Evolutionary conservation across 495 filamentous ascomycete species (phyloP).

Genomic region (Neurospora sp.): DNA sequence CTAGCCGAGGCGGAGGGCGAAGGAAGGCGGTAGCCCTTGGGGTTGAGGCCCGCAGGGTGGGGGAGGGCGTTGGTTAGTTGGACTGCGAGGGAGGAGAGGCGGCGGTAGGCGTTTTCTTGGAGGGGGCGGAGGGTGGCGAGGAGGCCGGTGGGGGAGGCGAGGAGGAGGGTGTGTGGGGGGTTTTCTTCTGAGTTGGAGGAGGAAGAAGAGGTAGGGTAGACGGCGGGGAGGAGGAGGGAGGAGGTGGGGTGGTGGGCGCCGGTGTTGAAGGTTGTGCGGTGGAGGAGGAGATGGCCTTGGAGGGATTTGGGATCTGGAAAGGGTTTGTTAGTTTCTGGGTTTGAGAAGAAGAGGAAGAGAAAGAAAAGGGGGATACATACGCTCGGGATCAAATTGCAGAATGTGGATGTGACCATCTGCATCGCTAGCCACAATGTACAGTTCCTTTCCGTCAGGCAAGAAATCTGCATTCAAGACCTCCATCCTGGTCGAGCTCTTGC

Average conservation of each 20-base stretch:
- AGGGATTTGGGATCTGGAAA: slow-evolving; percentile 80
- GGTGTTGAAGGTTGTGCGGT: slow-evolving; percentile 72
- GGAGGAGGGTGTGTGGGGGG: slow-evolving; percentile 53
- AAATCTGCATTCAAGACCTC: slow-evolving; percentile 81
- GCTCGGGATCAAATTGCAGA: slow-evolving; percentile 88
- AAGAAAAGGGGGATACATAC: slow-evolving; percentile 26
- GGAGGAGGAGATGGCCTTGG: slow-evolving; percentile 76
- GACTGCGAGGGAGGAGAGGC: slow-evolving; percentile 69
- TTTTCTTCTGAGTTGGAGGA: slow-evolving; percentile 13
- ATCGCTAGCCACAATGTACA: slow-evolving; percentile 77
- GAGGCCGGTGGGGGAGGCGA: slow-evolving; percentile 61
- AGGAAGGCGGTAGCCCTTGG: slow-evolving; percentile 57
- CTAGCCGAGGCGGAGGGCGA: slow-evolving; percentile 4
- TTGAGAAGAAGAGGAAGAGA: not conserved
- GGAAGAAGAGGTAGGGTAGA: slow-evolving; percentile 25
- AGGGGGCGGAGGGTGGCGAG: slow-evolving; percentile 70
- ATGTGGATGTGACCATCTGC: slow-evolving; percentile 79
- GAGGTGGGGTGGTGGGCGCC: slow-evolving; percentile 66
- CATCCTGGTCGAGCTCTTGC: slow-evolving; percentile 64
- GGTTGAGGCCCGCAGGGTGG: slow-evolving; percentile 71
- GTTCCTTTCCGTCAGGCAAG: slow-evolving; percentile 71
- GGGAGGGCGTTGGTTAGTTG: slow-evolving; percentile 69
- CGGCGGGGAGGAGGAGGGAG: slow-evolving; percentile 63
- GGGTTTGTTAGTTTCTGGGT: slow-evolving; percentile 12
- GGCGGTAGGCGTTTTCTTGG: slow-evolving; percentile 70